A percentile compares a stretch with the other conserved stretches of the same genome.
These are phyloP conservation scores for Agrocybe pediades DNA, from an alignment of 768 basidiomycete species.

Conservation along the genomic window DNA sequence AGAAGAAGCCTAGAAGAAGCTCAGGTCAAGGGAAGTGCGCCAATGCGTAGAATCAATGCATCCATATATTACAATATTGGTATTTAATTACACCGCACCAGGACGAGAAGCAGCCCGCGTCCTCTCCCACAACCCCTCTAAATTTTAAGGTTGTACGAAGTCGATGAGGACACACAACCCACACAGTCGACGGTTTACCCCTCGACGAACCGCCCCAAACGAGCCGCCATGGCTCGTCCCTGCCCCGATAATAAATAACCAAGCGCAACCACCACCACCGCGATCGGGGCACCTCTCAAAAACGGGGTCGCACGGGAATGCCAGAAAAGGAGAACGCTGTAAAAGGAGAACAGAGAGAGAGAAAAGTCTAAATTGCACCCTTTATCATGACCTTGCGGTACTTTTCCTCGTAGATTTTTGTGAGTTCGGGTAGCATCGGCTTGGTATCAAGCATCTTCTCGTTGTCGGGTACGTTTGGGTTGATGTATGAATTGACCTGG, in stretches of 20 bases:
- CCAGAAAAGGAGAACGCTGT: background rate
- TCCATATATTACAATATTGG: constrained; percentile 11
- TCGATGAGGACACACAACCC: background rate
- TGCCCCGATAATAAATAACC: background rate
- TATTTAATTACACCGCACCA: constrained; percentile 13
- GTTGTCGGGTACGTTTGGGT: constrained; percentile 60
- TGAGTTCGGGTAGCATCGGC: constrained; percentile 54
- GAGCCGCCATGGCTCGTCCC: no score
- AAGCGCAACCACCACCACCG: background rate
- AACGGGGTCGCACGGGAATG: background rate
- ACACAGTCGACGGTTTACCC: background rate
- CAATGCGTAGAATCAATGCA: no score
- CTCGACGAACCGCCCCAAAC: background rate
- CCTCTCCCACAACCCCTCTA: background rate
- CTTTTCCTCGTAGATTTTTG: constrained; percentile 72
- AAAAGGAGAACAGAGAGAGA: background rate
- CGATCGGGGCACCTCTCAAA: no score
- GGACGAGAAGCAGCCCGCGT: background rate
- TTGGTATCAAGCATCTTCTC: constrained; percentile 78
- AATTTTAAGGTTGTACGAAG: background rate
- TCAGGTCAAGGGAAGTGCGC: no score
- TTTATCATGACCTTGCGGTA: constrained; percentile 88
- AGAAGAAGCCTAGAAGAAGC: no score
- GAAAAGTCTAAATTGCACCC: constrained; percentile 75
- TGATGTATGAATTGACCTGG: constrained; percentile 55